These are phyloP conservation scores for Tricholoma bakamatsutake DNA, from an alignment of 768 basidiomycete species.

Conservation along the genomic window DNA sequence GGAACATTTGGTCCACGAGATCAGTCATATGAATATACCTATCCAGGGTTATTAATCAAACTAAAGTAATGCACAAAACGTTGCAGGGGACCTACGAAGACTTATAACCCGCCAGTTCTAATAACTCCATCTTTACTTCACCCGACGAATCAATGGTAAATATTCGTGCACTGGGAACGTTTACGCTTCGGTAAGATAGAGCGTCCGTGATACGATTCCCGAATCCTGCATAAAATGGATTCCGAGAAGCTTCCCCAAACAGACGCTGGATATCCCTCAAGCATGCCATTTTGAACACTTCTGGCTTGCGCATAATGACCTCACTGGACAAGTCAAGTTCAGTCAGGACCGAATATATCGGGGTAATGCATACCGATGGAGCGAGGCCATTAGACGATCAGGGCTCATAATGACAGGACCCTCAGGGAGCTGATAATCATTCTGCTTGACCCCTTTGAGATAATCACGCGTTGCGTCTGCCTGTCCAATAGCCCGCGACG, in stretches of 20 bases:
- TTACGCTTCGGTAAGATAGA: slow-evolving; percentile 93
- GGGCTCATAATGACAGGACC: slow-evolving; percentile 99
- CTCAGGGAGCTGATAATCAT: slow-evolving; percentile 93
- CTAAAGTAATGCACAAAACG: neutral
- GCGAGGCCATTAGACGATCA: slow-evolving; percentile 86
- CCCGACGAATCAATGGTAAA: slow-evolving; percentile 96
- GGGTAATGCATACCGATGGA: slow-evolving; percentile 70
- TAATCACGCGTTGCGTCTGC: slow-evolving; percentile 96
- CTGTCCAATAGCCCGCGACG: slow-evolving; percentile 95
- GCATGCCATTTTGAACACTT: slow-evolving; percentile 99
- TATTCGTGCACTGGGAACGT: slow-evolving; percentile 88
- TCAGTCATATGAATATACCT: slow-evolving; percentile 99
- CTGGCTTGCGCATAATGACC: slow-evolving; percentile 98
- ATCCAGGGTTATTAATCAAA: slow-evolving; percentile 1
- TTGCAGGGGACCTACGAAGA: slow-evolving; percentile 54
- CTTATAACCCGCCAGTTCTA: slow-evolving; percentile 96
- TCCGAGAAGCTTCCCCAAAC: slow-evolving; percentile 66
- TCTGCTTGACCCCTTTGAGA: slow-evolving; percentile 90
- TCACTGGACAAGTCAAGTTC: slow-evolving; percentile 47
- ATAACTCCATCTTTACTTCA: slow-evolving; percentile 93
- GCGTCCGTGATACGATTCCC: slow-evolving; percentile 99
- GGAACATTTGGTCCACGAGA: slow-evolving; percentile 99
- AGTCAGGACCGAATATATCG: neutral
- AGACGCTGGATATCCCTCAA: slow-evolving; percentile 89
- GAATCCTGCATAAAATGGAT: slow-evolving; percentile 95